Evolutionary conservation across 2,329 filamentous ascomycete species (phyloP), one percentile per base, ranked within the genome.

Genomic region (Pseudovirgaria hyperparasitica): DNA sequence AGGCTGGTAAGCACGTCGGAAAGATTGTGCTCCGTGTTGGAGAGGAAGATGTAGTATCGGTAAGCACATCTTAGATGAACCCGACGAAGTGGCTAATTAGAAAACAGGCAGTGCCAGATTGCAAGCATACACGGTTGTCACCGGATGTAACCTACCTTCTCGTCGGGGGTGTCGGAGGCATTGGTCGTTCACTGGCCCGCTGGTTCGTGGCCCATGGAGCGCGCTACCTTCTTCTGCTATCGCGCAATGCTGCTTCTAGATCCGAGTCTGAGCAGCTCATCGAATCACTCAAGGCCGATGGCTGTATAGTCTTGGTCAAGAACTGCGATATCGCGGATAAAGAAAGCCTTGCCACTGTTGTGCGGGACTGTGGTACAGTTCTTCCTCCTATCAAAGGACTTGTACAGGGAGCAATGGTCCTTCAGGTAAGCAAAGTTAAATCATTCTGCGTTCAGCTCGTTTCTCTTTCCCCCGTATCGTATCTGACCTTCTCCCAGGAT

Each of bases 371-470:
- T n/a, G 16, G 11, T 3, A 26, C 15, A 16, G 47, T 37, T 13
- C 21, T 12, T 9, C 26, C 14, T 15, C 16, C 8, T 11, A 26
- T 50, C 14, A 30, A 26, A 6, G 46, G 48, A 5, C 30, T 47
- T 13, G 42, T 52, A 19, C 45, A 51, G 26, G 45, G 32, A 2
- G 44, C 48, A 8, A 50, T 52, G 45, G 37, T 22, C 5, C 36
- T 33, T 10, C 9, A 21, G 15, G 26, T 28, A 22, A n/a, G 26
- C 16, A 25, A 16, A 13, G 16, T 25, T 13, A 16, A 8, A 16
- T 16, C 15, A n/a, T n/a, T n/a, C n/a, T n/a, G n/a, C n/a, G n/a
- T n/a, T n/a, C n/a, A n/a, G n/a, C n/a, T n/a, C n/a, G n/a, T n/a
- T n/a, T n/a, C n/a, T n/a, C n/a, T n/a, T n/a, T n/a, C n/a, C n/a